Evolutionary conservation across 257 asterid species (phyloP).

Genomic region (Pogostemon cablin): DNA sequence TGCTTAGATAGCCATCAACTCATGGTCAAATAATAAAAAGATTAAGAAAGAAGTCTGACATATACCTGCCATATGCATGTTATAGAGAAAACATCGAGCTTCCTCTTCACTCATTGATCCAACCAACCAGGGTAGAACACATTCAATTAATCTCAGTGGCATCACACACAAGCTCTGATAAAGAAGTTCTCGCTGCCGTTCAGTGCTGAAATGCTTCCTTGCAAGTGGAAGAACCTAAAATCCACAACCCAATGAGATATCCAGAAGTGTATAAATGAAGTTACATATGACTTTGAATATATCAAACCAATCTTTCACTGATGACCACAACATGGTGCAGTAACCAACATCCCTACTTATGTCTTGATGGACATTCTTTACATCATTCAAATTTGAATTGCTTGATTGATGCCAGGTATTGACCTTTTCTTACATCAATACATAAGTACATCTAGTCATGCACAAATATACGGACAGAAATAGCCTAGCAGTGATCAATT

Average conservation of each 20-base stretch:
- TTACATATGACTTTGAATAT: conserved; percentile 12
- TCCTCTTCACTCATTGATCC: conserved; percentile 69
- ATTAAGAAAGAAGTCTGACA: conserved; percentile 21
- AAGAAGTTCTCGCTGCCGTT: conserved; percentile 69
- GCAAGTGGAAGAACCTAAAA: conserved; percentile 83
- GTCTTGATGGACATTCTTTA: conserved; percentile 13
- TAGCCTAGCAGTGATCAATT: no score
- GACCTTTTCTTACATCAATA: neutral
- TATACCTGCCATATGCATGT: conserved; percentile 84
- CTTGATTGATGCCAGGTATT: conserved; percentile 13
- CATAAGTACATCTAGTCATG: no score
- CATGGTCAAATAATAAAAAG: neutral
- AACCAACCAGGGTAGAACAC: conserved; percentile 91
- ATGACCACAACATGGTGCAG: conserved; percentile 1
- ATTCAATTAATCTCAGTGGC: conserved; percentile 82
- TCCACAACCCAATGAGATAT: conserved; percentile 17
- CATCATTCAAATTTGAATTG: neutral
- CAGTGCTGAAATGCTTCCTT: conserved; percentile 68
- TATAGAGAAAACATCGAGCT: conserved; percentile 66
- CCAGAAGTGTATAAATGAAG: conserved; percentile 13
- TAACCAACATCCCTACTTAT: conserved; percentile 11
- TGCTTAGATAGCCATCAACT: no score
- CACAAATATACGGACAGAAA: no score
- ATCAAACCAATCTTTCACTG: neutral
- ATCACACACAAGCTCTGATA: conserved; percentile 84